These are phyloP conservation scores for Astrothelium subdiscretum DNA, from an alignment of 495 filamentous ascomycete species.

Conservation along the genomic window DNA sequence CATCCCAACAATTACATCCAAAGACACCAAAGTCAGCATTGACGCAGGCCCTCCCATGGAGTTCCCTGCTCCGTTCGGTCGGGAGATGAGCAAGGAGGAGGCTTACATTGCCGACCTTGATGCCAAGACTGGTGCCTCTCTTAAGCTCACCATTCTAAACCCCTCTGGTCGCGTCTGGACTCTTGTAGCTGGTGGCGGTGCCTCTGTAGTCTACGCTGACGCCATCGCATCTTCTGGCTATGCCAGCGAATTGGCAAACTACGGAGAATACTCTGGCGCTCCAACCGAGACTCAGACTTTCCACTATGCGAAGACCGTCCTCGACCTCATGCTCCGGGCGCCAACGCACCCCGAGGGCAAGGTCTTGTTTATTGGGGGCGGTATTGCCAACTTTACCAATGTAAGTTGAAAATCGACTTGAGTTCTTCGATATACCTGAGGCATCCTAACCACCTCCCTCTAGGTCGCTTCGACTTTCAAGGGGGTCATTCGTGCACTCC, in stretches of 20 bases:
- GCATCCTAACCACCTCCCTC: neutral
- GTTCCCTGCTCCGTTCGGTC: slow-evolving; percentile 96
- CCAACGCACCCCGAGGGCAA: slow-evolving; percentile 81
- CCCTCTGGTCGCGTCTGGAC: slow-evolving; percentile 89
- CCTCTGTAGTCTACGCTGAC: slow-evolving; percentile 97
- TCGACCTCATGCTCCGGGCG: slow-evolving; percentile 95
- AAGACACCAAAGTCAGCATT: slow-evolving; percentile 70
- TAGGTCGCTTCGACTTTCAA: slow-evolving; percentile 97
- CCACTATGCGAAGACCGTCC: slow-evolving; percentile 92
- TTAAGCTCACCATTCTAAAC: slow-evolving; percentile 97
- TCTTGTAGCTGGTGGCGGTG: slow-evolving; percentile 96
- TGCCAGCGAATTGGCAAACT: slow-evolving; percentile 94
- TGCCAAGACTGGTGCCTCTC: slow-evolving; percentile 96
- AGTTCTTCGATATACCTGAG: neutral
- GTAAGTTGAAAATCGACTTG: slow-evolving; percentile 23
- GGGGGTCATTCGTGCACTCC: slow-evolving; percentile 94
- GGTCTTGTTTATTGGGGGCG: slow-evolving; percentile 97
- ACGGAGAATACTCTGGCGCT: slow-evolving; percentile 98
- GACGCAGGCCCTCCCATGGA: slow-evolving; percentile 97
- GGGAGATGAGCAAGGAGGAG: slow-evolving; percentile 96
- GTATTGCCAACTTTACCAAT: slow-evolving; percentile 99
- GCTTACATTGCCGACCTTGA: slow-evolving; percentile 97
- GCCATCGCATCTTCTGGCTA: slow-evolving; percentile 96
- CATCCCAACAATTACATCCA: slow-evolving; percentile 45
- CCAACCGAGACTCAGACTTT: slow-evolving; percentile 97